Base-by-base conservation (phyloP, 768 basidiomycete genomes). In the Tremella yokohamensis region DNA sequence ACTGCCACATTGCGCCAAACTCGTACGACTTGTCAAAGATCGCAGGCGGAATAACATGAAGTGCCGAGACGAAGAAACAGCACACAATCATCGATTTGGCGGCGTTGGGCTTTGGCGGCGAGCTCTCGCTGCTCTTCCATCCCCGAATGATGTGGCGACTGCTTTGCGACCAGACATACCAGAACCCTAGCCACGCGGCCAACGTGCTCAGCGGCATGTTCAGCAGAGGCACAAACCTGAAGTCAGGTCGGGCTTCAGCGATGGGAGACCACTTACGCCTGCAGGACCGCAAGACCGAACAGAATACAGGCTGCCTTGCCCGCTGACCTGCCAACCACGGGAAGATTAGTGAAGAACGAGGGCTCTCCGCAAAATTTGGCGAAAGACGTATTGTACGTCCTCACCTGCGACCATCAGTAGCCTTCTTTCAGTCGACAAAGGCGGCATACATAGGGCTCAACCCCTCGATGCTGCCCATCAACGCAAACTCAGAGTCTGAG, bases 1-100 rank as follows among this genome's bases (percentile, higher is more conserved):
- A 72, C 8, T 44, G 49, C 70, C 70, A 72, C 39, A 72, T 40
- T 6, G 70, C 65, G 18, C 70, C 70, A 39, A 72, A 66, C 56
- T 72, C 66, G 39, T 61, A 63, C 6, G 60, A 47, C 38, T 65
- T 61, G 37, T 69, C 62, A 47, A 69, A 68, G 13, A 66, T 38
- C 58, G 69, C 63, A 16, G 49, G 42, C n/a, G 70, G 70, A 37
- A 69, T 51, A 2, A 69, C 55, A 22, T 67, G 61, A 40, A 63
- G n/a, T 1, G 55, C 44, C 19, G 68, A 69, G 13, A 60, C 34
- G 20, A 69, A 18, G 18, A 72, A 29, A 25, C 60, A 64, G 2
- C 44, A 34, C 2, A 62, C 60, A 20, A 72, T 40, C 37, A 69
- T 55, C 12, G 63, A 59, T 54, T 72, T 72, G 47, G 68, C 57